These are phyloP conservation scores for Epichloe sibirici DNA, from an alignment of 2,329 filamentous ascomycete species.

Conservation along the genomic window DNA sequence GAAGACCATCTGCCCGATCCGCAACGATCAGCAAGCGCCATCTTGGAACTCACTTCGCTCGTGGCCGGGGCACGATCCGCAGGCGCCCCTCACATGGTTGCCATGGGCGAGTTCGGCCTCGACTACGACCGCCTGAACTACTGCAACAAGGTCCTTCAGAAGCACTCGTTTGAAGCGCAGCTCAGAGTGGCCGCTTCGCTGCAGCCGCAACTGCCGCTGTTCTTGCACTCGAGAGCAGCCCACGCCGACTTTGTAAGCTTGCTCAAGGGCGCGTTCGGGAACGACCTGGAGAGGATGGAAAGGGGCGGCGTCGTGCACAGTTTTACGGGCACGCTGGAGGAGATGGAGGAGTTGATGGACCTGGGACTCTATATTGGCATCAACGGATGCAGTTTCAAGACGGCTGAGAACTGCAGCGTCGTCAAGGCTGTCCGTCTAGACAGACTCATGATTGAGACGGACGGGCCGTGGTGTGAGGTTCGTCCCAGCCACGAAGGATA, in stretches of 20 bases:
- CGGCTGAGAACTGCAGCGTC: constrained; percentile 76
- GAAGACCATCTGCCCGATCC: constrained; percentile 37
- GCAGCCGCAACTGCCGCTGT: constrained; percentile 70
- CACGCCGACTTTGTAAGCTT: constrained; percentile 71
- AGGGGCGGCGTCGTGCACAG: constrained; percentile 81
- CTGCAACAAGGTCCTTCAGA: constrained; percentile 65
- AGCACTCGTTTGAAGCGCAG: constrained; percentile 76
- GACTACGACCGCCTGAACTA: constrained; percentile 90
- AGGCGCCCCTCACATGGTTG: constrained; percentile 42
- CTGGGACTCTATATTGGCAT: constrained; percentile 85
- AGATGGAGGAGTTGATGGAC: constrained; percentile 69
- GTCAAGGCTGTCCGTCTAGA: constrained; percentile 69
- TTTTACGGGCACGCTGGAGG: constrained; percentile 79
- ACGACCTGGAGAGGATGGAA: constrained; percentile 51
- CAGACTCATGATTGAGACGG: constrained; percentile 84
- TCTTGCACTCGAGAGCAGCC: constrained; percentile 83
- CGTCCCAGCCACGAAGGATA: constrained; percentile 77
- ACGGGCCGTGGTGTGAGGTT: constrained; percentile 97
- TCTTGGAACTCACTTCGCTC: constrained; percentile 50
- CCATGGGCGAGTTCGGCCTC: constrained; percentile 90
- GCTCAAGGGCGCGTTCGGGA: constrained; percentile 45
- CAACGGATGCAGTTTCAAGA: constrained; percentile 96
- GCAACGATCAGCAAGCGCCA: constrained; percentile 32
- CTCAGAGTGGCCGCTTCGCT: constrained; percentile 60
- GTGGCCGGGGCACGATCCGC: constrained; percentile 44